Conservation (phyloP, 306 rosid species). For the Fragaria nilgerrensis region DNA sequence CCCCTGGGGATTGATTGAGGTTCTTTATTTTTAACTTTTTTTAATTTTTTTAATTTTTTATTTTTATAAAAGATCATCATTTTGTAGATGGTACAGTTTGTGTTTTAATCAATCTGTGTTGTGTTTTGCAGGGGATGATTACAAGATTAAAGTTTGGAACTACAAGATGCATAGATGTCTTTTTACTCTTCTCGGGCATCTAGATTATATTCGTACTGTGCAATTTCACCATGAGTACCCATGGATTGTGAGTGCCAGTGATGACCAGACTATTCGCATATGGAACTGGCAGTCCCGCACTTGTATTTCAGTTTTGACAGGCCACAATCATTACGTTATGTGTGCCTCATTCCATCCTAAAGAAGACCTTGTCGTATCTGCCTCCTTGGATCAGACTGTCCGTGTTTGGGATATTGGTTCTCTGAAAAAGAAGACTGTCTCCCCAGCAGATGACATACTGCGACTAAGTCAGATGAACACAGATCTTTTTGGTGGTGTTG, state of each 20-base stretch:
- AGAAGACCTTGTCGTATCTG: conserved; percentile 93
- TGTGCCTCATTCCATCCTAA: conserved; percentile 94
- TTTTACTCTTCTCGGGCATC: conserved; percentile 95
- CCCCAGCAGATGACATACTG: conserved; percentile 89
- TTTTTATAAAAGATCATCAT: neutral
- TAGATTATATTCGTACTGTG: conserved; percentile 92
- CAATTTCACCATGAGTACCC: conserved; percentile 97
- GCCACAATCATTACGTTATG: conserved; percentile 98
- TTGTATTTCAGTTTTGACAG: conserved; percentile 90
- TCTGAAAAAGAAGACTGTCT: conserved; percentile 82
- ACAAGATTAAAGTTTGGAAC: conserved; percentile 99
- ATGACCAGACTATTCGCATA: conserved; percentile 95
- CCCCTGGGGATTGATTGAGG: too few species aligned
- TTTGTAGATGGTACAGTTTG: neutral
- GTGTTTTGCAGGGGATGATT: conserved; percentile 82
- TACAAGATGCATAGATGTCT: conserved; percentile 93
- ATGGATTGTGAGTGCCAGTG: conserved; percentile 98
- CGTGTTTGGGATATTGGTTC: conserved; percentile 99
- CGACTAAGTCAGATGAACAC: conserved; percentile 94
- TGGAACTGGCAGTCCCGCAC: conserved; percentile 99
- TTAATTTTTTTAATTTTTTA: too few species aligned
- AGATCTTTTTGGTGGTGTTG: conserved; percentile 93
- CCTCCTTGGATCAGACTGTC: conserved; percentile 94
- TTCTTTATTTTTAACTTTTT: too few species aligned
- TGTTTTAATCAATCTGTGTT: conserved; percentile 6